phyloP scores from a whole-genome alignment of 257 asterid species.

The Solanum pennellii region DNA sequence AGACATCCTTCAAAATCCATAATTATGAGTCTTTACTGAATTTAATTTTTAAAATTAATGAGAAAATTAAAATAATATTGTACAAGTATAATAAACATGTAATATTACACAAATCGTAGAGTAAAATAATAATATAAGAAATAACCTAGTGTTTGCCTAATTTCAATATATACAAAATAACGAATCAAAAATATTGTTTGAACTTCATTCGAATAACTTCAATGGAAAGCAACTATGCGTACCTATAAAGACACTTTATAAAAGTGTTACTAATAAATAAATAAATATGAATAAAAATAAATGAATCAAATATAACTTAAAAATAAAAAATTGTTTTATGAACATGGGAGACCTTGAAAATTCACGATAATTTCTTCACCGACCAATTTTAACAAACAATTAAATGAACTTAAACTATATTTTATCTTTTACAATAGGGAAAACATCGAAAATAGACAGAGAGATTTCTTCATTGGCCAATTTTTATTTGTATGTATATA shows the following conservation, averaged over 20 bases:
- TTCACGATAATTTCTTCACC: no score
- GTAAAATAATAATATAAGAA: no score
- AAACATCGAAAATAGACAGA: neutral
- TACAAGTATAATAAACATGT: no score
- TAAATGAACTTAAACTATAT: neutral
- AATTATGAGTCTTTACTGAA: neutral
- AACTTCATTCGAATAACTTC: neutral
- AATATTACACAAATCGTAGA: neutral
- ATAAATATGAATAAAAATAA: no score
- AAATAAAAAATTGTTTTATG: no score
- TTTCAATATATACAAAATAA: no score
- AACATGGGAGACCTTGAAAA: neutral
- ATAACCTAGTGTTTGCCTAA: neutral
- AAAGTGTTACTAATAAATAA: no score
- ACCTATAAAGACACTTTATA: no score
- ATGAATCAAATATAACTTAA: neutral
- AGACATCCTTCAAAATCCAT: neutral
- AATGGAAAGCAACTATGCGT: neutral
- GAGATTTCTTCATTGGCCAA: neutral
- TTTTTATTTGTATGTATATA: no score
- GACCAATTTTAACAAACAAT: neutral
- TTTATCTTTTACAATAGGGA: neutral
- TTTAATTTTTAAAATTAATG: no score
- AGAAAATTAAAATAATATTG: no score
- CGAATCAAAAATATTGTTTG: no score